phyloP scores from a whole-genome alignment of 2,329 filamentous ascomycete genomes.

The Aspergillus amoenus region DNA sequence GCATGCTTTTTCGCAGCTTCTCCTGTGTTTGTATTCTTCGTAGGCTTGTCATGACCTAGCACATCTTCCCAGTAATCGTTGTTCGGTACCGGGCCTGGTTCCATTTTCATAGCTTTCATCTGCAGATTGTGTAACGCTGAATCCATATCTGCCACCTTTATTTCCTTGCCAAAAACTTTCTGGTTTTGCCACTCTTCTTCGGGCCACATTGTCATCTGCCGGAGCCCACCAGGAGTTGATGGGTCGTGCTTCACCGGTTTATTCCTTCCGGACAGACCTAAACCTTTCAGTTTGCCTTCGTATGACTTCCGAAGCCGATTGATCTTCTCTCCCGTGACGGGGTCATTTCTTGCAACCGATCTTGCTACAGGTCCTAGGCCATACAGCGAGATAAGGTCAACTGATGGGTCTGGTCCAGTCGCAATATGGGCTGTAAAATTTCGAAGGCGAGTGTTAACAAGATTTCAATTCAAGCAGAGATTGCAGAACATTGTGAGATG shows the following conservation, averaged over 20 bases:
- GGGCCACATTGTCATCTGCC: constrained; percentile 47
- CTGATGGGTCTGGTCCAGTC: constrained; percentile 56
- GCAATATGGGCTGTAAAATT: constrained; percentile 44
- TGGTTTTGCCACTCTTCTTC: constrained; percentile 53
- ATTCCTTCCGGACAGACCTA: constrained; percentile 49
- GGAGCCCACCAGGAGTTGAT: constrained; percentile 38
- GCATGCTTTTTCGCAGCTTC: constrained; percentile 32
- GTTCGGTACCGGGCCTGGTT: constrained; percentile 46
- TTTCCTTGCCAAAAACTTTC: constrained; percentile 48
- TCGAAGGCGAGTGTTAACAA: constrained; percentile 43
- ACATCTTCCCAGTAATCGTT: constrained; percentile 51
- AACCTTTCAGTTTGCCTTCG: constrained; percentile 50
- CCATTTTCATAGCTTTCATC: constrained; percentile 48
- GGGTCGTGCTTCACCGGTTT: constrained; percentile 48
- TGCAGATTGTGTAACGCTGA: constrained; percentile 43
- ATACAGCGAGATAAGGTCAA: constrained; percentile 62
- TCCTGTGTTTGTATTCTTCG: constrained; percentile 33
- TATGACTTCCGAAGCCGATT: constrained; percentile 61
- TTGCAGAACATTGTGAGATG: constrained; percentile 27
- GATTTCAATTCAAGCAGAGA: constrained; percentile 30
- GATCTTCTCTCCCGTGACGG: constrained; percentile 63
- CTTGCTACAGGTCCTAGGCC: constrained; percentile 55
- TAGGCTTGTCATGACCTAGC: constrained; percentile 48
- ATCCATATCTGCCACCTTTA: constrained; percentile 44
- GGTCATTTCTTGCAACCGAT: constrained; percentile 60